phyloP scores from a whole-genome alignment of 352 stramenopile species.

The Phytophthora chlamydospora region DNA sequence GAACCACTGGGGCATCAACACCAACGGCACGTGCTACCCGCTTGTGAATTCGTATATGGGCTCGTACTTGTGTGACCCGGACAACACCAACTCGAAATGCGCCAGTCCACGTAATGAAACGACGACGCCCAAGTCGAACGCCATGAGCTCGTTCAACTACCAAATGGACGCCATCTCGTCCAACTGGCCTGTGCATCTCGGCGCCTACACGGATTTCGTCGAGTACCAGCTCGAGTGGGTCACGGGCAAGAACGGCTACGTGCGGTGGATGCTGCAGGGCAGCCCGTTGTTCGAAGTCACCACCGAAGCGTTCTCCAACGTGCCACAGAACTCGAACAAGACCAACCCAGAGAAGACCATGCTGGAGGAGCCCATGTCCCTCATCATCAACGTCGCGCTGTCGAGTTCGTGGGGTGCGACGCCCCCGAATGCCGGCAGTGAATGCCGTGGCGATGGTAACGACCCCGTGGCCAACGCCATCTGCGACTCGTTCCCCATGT shows the following conservation, averaged over 20 bases:
- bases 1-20: conserved; percentile 48
- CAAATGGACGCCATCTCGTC: no score
- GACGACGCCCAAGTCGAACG: conserved; percentile 41
- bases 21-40: conserved; percentile 61
- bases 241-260: conserved; percentile 64
- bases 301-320: conserved; percentile 45
- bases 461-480: conserved; percentile 49
- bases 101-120: conserved; percentile 33
- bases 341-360: conserved; percentile 68
- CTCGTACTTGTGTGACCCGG: conserved; percentile 60
- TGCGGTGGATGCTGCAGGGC: conserved; percentile 68
- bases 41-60: conserved; percentile 67
- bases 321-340: conserved; percentile 51
- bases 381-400: conserved; percentile 94
- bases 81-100: conserved; percentile 52
- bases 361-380: conserved; percentile 91
- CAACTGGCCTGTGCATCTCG: conserved; percentile 71
- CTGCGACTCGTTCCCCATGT: conserved; percentile 75
- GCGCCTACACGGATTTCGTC: conserved; percentile 57
- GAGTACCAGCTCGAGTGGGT: conserved; percentile 81
- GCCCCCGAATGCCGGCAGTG: conserved; percentile 52
- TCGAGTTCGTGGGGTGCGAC: conserved; percentile 88
- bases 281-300: conserved; percentile 65
- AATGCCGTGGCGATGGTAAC: conserved; percentile 60
- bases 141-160: conserved; percentile 73